Base-by-base conservation (phyloP, 768 basidiomycete genomes). In the Gloeophyllum trabeum region DNA sequence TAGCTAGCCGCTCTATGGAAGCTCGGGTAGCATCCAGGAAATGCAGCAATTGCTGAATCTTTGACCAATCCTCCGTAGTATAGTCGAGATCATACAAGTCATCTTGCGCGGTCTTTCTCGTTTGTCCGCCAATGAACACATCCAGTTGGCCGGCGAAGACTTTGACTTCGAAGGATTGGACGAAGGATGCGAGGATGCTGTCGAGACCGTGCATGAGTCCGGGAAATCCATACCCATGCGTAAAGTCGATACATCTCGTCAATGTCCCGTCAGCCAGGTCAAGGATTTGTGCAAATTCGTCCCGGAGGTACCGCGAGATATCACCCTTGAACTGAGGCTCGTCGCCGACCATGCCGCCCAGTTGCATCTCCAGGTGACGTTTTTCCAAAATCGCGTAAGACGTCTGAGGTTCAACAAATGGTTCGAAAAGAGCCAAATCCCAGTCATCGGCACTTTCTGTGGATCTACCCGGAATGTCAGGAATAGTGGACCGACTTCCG, bases 341-440 rank as follows among this genome's bases (percentile, higher is more conserved):
- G n/a, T n/a, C n/a, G n/a, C n/a, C n/a, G 10, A 30, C 16, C 10
- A 30, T 7, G 16, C 16, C 16, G 16, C 28, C 10, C 14, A 88
- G 63, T 1, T 65, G 61, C 37, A 76, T 69, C 21, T 79, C 73
- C 42, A 98, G 62, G 40, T 77, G 70, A 5, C 78, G 73, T 25
- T 73, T 69, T 60, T 99, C 96, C 24, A 96, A 66, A 1, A 69
- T 62, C 0, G 75, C 74, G 58, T 97, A 97, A 43, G 93, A 84
- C 14, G 76, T 67, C 51, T 98, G 94, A 47, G 83, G 82, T 51
- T 93, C 87, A 20, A 94, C 70, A 64, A 97, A 98, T 2, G 94
- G 90, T 55, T 93, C 91, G 56, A 92, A 96, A 13, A 99, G 65
- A 40, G 84, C 81, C 43, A 81, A 81, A 53, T 97, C 91, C 96